Conservation (phyloP, 495 filamentous ascomycete species). For the Penicillium diatomitis region DNA sequence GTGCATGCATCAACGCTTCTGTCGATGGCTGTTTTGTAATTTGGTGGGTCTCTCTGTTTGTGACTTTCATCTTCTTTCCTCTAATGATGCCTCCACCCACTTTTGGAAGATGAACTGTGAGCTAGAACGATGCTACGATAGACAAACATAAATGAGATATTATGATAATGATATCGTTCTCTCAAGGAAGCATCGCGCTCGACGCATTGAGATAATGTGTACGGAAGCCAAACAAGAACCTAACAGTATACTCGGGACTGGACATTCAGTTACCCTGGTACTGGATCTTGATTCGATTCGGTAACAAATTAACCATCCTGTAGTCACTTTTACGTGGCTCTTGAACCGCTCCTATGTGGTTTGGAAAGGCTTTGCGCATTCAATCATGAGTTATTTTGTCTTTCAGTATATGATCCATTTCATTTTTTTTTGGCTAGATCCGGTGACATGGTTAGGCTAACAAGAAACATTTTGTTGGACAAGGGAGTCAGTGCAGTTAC, state of each 20-base stretch:
- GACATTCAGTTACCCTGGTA: too few relatives aligned
- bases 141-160: slow-evolving; percentile 15
- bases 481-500: slow-evolving; percentile 10
- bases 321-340: too few relatives aligned
- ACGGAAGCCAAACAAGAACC: slow-evolving; percentile 15
- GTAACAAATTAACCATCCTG: too few relatives aligned
- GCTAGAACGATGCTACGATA: slow-evolving; percentile 24
- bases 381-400: slow-evolving; percentile 9
- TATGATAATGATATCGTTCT: slow-evolving; percentile 15
- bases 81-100: neutral
- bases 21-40: too few relatives aligned
- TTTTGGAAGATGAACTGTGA: slow-evolving; percentile 5
- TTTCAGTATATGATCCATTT: neutral
- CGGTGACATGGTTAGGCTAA: neutral
- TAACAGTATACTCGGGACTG: neutral
- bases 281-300: too few relatives aligned
- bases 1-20: too few relatives aligned
- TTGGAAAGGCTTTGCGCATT: neutral
- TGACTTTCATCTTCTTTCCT: too few relatives aligned
- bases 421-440: slow-evolving; percentile 9
- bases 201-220: too few relatives aligned
- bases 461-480: neutral
- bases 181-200: too few relatives aligned
- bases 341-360: too few relatives aligned
- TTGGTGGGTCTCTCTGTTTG: too few relatives aligned